Base-by-base conservation (phyloP, 345 rosid species). In the Viola odorata region DNA sequence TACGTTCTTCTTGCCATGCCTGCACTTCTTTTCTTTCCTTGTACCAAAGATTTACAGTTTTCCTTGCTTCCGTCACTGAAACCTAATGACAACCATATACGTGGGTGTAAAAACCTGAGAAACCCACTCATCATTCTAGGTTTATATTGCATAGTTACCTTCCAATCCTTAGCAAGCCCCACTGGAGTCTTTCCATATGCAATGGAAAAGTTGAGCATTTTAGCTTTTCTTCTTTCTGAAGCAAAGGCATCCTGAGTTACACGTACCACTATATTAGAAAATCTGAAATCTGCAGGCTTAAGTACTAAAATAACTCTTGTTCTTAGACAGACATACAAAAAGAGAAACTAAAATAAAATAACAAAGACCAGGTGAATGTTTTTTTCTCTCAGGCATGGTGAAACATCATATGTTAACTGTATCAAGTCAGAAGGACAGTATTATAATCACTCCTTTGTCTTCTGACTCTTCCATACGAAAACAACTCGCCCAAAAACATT, bases 151-250 rank as follows among this genome's bases (percentile, higher is more conserved):
- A 41, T 44, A 12, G 32, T 65, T 82, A 91, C 98, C 96, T 91
- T 91, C 98, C 96, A 92, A 73, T 92, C 96, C 68, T 75, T 80
- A 51, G 98, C 82, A 75, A 92, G 96, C 41, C 98, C 96, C 41
- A 80, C 58, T 0, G 96, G 86, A 11, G 97, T 90, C 75, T 94
- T 94, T 37, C 98, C 99, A 66, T 94, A 94, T 3, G 99, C 99
- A 72, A 94, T 94, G 23, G 99, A 94, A 69, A 94, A 94, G 79
- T 94, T 94, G 5, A 94, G 96, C 99, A 94, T 94, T 74, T 94
- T 94, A 39, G 96, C 91, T 75, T 89, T 87, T 73, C 96, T 81
- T 77, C 95, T 78, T 75, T 88, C 91, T n/a, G 95, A 85, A 54
- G 67, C 90, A 75, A 82, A 90, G 55, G 84, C 86, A 69, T 89